Conservation (phyloP, 73 alveolate species). For the Stentor roeselii region DNA sequence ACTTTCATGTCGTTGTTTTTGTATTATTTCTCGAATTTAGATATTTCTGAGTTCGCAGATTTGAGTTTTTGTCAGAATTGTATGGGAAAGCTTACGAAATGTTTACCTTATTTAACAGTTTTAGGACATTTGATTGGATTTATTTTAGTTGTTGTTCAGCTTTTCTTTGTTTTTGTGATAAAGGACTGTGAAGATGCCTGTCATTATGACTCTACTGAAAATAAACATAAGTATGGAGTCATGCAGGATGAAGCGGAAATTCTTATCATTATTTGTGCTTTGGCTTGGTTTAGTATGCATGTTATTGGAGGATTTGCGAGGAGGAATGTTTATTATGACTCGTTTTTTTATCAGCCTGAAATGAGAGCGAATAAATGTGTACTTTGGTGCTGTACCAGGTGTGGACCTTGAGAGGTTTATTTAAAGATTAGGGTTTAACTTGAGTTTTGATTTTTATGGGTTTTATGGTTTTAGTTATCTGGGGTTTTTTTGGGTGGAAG, state of each 20-base stretch:
- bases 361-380: neutral
- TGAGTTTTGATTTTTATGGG: too few species aligned
- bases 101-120: constrained; percentile 28
- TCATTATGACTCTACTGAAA: neutral
- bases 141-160: neutral
- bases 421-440: too few species aligned
- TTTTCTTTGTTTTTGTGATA: neutral
- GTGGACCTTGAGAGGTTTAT: constrained; percentile 30
- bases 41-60: constrained; percentile 12
- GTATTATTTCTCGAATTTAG: constrained; percentile 14
- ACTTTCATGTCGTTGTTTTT: neutral
- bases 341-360: constrained; percentile 29
- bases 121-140: neutral
- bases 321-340: constrained; percentile 19
- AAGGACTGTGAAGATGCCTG: constrained; percentile 17
- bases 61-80: constrained; percentile 10
- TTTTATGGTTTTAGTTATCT: too few species aligned
- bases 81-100: constrained; percentile 23
- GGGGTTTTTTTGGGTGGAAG: too few species aligned
- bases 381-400: constrained; percentile 4
- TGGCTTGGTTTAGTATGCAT: neutral
- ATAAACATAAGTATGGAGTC: neutral
- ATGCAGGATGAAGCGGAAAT: constrained; percentile 11
- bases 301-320: constrained; percentile 24
- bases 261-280: neutral